Percentiles rank a stretch among this genome's conserved stretches.
Evolutionary conservation across 768 basidiomycete species (phyloP).

Genomic region (Agaricus blazei): DNA sequence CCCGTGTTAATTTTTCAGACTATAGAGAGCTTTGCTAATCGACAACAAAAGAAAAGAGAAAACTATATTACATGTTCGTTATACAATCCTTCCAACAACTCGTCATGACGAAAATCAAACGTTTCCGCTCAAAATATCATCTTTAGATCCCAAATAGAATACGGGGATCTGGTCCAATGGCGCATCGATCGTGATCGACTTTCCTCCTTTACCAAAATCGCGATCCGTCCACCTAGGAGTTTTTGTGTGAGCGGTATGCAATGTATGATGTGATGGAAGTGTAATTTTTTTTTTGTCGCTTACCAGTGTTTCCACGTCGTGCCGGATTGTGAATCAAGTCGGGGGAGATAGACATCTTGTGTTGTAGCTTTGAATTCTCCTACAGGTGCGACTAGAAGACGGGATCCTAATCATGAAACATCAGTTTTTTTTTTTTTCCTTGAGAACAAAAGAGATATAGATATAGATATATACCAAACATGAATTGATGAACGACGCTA

Average conservation of each 20-base stretch:
- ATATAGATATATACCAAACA: conserved; percentile 23
- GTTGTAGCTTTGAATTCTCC: conserved; percentile 21
- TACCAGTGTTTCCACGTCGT: conserved; percentile 29
- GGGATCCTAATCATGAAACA: conserved; percentile 17
- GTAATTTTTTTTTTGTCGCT: neutral
- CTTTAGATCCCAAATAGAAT: conserved; percentile 25
- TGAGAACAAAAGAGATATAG: neutral
- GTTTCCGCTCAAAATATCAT: conserved; percentile 23
- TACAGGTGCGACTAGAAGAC: conserved; percentile 28
- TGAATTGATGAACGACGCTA: conserved; percentile 25
- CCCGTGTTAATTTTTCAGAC: no score
- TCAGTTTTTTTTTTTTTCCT: neutral
- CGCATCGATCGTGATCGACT: conserved; percentile 23
- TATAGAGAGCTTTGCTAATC: no score
- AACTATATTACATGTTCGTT: no score
- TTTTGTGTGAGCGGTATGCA: neutral
- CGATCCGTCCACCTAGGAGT: conserved; percentile 27
- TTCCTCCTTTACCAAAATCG: conserved; percentile 23
- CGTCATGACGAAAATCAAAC: neutral
- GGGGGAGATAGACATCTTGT: conserved; percentile 25
- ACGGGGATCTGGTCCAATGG: conserved; percentile 28
- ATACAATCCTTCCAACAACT: no score
- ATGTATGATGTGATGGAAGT: no score
- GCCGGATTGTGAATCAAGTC: conserved; percentile 12
- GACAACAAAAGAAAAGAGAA: no score